Conservation (phyloP, 2,329 filamentous ascomycete species). For the Delphinella strobiligena region DNA sequence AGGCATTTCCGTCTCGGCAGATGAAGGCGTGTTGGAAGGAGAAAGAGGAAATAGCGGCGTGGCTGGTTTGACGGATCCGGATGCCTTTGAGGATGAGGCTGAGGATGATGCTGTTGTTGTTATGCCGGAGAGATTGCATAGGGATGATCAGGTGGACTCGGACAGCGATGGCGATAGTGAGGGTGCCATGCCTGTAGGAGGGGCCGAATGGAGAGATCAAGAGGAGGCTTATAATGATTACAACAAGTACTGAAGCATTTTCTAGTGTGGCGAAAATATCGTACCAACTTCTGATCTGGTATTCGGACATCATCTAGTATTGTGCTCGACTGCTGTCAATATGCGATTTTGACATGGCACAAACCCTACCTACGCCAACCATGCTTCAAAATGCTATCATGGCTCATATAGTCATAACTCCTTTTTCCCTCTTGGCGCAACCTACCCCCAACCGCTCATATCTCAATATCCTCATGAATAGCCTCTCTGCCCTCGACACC, state of each 20-base stretch:
- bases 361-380: too few species aligned
- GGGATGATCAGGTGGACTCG: neutral
- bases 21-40: conserved; percentile 35
- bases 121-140: neutral
- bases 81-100: conserved; percentile 6
- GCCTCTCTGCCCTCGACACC: conserved; percentile 13
- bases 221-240: neutral
- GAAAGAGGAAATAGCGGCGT: conserved; percentile 8
- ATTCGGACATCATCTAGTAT: too few species aligned
- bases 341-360: too few species aligned
- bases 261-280: too few species aligned
- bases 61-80: conserved; percentile 6
- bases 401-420: neutral
- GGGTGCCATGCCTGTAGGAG: neutral
- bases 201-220: neutral
- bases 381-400: too few species aligned
- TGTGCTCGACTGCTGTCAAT: too few species aligned
- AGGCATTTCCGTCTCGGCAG: conserved; percentile 48
- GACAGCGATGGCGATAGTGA: neutral
- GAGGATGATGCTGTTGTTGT: conserved; percentile 7
- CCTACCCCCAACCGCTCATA: conserved; percentile 7
- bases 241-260: too few species aligned
- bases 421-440: neutral
- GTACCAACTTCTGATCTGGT: too few species aligned
- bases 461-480: conserved; percentile 13